These are phyloP conservation scores for Scheffersomyces ergatensis DNA, from an alignment of 805 yeast species.

Conservation along the genomic window DNA sequence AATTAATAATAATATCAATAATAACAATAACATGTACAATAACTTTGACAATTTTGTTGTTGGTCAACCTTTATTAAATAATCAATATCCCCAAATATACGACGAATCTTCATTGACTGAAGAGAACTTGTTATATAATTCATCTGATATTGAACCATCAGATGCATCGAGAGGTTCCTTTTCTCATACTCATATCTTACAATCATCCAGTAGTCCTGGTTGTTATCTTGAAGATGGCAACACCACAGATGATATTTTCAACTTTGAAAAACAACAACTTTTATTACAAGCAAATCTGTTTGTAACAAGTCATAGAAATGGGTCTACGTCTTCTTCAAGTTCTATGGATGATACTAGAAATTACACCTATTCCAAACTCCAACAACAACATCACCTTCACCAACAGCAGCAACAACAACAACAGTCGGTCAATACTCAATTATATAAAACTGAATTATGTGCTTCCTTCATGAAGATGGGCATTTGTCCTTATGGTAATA, in stretches of 20 bases:
- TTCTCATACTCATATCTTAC: not conserved
- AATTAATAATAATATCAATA: not conserved
- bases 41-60: not conserved
- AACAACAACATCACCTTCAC: not conserved
- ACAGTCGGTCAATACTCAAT: constrained; percentile 50
- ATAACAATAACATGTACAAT: not conserved
- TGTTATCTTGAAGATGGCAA: not conserved
- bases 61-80: constrained; percentile 5
- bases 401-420: constrained; percentile 1
- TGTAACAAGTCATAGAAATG: constrained; percentile 3
- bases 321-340: not conserved
- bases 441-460: constrained; percentile 90
- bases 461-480: constrained; percentile 68
- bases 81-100: constrained; percentile 16
- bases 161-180: not conserved
- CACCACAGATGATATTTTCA: constrained; percentile 10
- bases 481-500: constrained; percentile 80
- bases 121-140: constrained; percentile 25
- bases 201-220: constrained; percentile 1
- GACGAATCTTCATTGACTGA: constrained; percentile 36
- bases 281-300: constrained; percentile 3
- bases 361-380: not conserved
- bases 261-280: constrained; percentile 8
- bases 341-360: not conserved
- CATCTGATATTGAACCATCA: not conserved